phyloP scores from a whole-genome alignment of 2,329 filamentous ascomycete genomes.

The Beauveria scarabaeidicola region DNA sequence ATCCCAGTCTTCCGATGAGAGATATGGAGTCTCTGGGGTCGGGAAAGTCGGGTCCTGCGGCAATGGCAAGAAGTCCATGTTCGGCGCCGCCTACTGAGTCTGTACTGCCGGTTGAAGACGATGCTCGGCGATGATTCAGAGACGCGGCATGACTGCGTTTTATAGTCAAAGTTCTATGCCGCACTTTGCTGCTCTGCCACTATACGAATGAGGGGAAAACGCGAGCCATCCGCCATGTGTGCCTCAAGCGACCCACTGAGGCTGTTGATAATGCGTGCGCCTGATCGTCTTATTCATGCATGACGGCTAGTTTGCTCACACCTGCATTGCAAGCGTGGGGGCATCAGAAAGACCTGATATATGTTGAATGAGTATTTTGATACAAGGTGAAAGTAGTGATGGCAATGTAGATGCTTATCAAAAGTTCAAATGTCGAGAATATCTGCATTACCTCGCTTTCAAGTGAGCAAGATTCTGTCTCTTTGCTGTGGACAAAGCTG shows the following conservation, averaged over 20 bases:
- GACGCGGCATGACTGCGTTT: background rate
- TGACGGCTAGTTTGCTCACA: background rate
- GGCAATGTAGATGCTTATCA: background rate
- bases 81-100: background rate
- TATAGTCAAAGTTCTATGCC: background rate
- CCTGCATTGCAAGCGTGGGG: no score
- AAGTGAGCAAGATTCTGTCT: background rate
- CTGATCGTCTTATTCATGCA: background rate
- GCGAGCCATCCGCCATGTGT: background rate
- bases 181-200: background rate
- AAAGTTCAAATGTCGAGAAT: no score
- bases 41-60: conserved; percentile 15
- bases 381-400: background rate
- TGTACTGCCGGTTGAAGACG: background rate
- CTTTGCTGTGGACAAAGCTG: background rate
- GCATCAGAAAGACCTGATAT: no score
- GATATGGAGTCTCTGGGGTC: conserved; percentile 16
- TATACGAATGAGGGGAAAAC: conserved; percentile 1
- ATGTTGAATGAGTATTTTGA: fast-evolving
- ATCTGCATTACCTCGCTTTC: background rate
- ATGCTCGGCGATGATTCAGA: background rate
- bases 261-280: background rate
- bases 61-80: conserved; percentile 17
- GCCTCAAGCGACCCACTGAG: background rate
- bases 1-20: conserved; percentile 20